Evolutionary conservation across 2,329 filamentous ascomycete genomes (phyloP), one percentile per base, ranked within the genome.

Genomic region (Epichloe amarillans): DNA sequence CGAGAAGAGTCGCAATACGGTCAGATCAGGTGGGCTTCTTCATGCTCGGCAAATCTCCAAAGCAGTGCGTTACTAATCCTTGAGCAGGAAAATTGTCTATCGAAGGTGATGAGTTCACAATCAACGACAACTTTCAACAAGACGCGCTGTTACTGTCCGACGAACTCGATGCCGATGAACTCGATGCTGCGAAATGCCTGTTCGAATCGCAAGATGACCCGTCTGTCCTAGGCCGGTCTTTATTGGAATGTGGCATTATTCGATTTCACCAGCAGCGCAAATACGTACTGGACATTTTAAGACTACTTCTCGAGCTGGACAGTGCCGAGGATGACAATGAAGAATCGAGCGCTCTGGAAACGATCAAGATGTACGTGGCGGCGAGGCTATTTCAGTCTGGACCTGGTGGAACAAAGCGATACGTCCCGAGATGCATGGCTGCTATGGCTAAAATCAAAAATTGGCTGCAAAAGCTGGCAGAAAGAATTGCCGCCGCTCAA

Each of bases 61-160:
- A 48, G 12, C 19, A 6, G 19, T 41, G 19, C 45, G 35, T 44
- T 52, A 52, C 54, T 58, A 45, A 62, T 45, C 30, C 37, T 39
- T 33, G n/a, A 5, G 50, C 58, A 93, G 89, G 87, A 52, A 90
- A 86, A 64, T 74, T 97, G 58, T 80, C 72, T 36, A 69, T 95
- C 52, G 78, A 79, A 58, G 84, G 82, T 55, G 76, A 80, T 36
- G 80, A 90, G 60, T 97, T 88, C 66, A 72, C 76, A 21, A 73
- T 98, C 70, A 96, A 95, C 67, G 78, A 86, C 51, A 83, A 88
- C 55, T 97, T 98, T 67, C 82, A 91, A 62, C 84, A 95, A 66
- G 82, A 84, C 58, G 80, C 83, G 23, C 74, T 95, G 35, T 80
- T 88, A 59, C 74, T 98, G 38, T 86, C 91, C 50, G 90, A 97